Conservation (phyloP, 352 stramenopile genomes). For the Globisporangium nunn region DNA sequence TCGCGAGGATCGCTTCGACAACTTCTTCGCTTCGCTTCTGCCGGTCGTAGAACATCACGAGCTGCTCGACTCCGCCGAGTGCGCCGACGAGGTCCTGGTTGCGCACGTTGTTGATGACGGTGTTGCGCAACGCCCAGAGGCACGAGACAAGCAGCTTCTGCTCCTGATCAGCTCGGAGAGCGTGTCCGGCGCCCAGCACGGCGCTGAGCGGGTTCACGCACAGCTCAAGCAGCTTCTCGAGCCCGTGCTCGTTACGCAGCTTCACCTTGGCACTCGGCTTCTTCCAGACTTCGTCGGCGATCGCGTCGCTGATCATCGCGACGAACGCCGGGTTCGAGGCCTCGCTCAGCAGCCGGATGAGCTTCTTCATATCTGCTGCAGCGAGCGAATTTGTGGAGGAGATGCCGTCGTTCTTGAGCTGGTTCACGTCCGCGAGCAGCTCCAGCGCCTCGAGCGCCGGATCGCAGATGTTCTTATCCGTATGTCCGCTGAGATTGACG, state of each 20-base stretch:
- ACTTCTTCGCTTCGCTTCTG: conserved; percentile 38
- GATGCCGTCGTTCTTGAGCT: conserved; percentile 32
- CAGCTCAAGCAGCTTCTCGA: conserved; percentile 54
- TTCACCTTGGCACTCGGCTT: conserved; percentile 45
- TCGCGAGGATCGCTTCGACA: conserved; percentile 52
- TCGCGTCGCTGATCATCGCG: conserved; percentile 64
- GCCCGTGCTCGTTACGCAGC: conserved; percentile 55
- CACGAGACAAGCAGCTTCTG: conserved; percentile 44
- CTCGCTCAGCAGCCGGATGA: conserved; percentile 57
- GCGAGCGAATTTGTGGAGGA: conserved; percentile 23
- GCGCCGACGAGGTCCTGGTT: conserved; percentile 61
- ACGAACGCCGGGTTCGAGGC: conserved; percentile 47
- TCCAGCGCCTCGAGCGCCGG: conserved; percentile 71
- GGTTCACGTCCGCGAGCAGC: conserved; percentile 60
- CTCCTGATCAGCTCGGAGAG: conserved; percentile 14
- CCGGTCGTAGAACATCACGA: conserved; percentile 40
- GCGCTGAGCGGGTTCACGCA: conserved; percentile 20
- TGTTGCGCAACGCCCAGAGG: conserved; percentile 63
- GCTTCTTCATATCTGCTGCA: conserved; percentile 49
- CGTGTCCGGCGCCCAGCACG: conserved; percentile 1
- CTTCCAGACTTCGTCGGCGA: conserved; percentile 76
- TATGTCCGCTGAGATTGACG: conserved; percentile 63
- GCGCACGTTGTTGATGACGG: conserved; percentile 40
- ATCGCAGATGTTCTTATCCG: conserved; percentile 50
- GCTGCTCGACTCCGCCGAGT: conserved; percentile 35